A percentile compares a stretch with the other conserved stretches of the same genome.
phyloP scores from a whole-genome alignment of 116 monocot species.

The Zostera marina region DNA sequence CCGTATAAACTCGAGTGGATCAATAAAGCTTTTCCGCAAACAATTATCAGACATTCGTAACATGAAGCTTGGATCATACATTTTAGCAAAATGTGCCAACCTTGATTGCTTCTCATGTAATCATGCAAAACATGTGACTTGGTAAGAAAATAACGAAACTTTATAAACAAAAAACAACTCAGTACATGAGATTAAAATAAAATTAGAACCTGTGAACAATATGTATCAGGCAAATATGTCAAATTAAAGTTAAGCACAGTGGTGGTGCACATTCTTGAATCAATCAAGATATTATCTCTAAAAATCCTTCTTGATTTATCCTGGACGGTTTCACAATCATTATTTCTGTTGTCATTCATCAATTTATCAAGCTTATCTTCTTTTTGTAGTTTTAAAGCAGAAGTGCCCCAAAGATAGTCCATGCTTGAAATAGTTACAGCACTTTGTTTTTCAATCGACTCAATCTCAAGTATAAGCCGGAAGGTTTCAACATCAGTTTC shows the following conservation, averaged over 20 bases:
- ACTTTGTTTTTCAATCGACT: constrained; percentile 25
- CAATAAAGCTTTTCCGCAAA: constrained; percentile 55
- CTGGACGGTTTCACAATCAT: constrained; percentile 22
- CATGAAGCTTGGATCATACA: constrained; percentile 79
- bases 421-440: constrained; percentile 29
- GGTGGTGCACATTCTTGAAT: constrained; percentile 40
- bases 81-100: constrained; percentile 12
- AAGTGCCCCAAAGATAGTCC: constrained; percentile 76
- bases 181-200: not conserved
- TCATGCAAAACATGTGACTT: not conserved
- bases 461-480: constrained; percentile 64
- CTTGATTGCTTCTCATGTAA: constrained; percentile 13
- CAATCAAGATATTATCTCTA: constrained; percentile 73
- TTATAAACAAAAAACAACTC: not conserved
- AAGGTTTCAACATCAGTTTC: constrained; percentile 59
- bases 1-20: constrained; percentile 67
- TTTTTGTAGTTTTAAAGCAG: constrained; percentile 47
- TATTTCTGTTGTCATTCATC: constrained; percentile 4
- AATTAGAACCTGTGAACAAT: not conserved
- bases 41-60: constrained; percentile 61
- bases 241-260: constrained; percentile 42
- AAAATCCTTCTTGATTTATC: constrained; percentile 42
- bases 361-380: constrained; percentile 26
- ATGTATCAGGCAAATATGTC: not conserved
- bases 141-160: not conserved